Evolutionary conservation across 2,329 filamentous ascomycete genomes (phyloP), one percentile per base, ranked within the genome.

Genomic region (Ophiocordyceps robertsii): DNA sequence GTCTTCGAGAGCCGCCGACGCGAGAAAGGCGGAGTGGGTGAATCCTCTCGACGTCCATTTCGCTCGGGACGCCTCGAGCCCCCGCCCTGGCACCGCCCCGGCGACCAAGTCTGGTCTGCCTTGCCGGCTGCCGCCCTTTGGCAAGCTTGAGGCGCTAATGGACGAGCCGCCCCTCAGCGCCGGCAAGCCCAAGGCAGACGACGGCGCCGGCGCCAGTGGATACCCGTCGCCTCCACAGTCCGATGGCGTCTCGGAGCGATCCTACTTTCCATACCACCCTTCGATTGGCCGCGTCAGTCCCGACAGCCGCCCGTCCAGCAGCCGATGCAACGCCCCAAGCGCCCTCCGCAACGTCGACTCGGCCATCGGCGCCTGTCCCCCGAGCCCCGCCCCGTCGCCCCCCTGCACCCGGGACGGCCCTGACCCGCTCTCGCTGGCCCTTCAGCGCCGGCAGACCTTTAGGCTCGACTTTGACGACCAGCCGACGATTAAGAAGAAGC

Each of bases 31-130:
- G 43, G 58, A 62, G 5, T 68, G 66, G 60, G 59, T 67, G 7
- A 69, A 68, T 45, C 67, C 70, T 0, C 58, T 73, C n/a, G 66
- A 72, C 12, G 61, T 69, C 29, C 65, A 70, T 44, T 68, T 68
- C 45, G 49, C 49, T 40, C 63, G 51, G 44, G 56, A 50, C 40
- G 50, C 38, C 14, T 16, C 36, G 3, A 24, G 12, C 3, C 19
- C 10, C 6, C 36, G 36, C 13, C 17, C 36, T 10, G 17, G 36
- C 12, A 24, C 17, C 11, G 17, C 10, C 2, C 7, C 19, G 16
- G 12, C 36, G 16, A 21, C 36, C 14, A 36, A 16, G 17, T 12
- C 33, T 16, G 33, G 12, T 10, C 17, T 16, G 8, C 14, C 17
- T 16, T 14, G 33, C 33, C n/a, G 8, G 6, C 33, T 16, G 9